Conservation (phyloP, 441 rosid species). For the Lagerstroemia fauriei region DNA sequence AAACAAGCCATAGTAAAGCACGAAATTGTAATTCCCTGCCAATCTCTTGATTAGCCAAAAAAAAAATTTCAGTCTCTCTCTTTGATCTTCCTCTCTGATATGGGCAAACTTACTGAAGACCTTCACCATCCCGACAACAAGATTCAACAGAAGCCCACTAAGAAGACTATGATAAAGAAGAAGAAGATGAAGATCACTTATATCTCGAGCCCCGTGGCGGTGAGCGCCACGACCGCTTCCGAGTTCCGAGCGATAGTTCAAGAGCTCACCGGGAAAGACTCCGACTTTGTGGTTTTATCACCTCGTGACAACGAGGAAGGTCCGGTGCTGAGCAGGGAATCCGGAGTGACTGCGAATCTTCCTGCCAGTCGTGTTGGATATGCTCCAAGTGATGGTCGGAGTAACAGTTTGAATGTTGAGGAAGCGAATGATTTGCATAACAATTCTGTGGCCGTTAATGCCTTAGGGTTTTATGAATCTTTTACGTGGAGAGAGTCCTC, state of each 20-base stretch:
- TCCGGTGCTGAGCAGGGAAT: background rate
- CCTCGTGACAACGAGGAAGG: background rate
- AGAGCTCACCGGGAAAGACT: conserved; percentile 47
- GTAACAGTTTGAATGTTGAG: background rate
- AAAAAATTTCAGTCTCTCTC: no score
- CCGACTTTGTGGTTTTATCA: conserved; percentile 13
- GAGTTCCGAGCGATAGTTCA: conserved; percentile 56
- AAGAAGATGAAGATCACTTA: conserved; percentile 44
- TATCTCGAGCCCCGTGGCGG: conserved; percentile 48
- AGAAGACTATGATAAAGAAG: conserved; percentile 16
- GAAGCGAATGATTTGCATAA: background rate
- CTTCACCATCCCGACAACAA: background rate
- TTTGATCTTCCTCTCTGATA: background rate
- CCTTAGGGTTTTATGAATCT: background rate
- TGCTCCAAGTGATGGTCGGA: no score
- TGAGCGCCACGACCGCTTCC: conserved; percentile 41
- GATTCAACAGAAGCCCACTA: conserved; percentile 3
- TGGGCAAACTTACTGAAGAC: background rate
- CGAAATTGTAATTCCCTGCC: no score
- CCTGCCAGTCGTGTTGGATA: background rate
- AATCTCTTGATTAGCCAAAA: no score
- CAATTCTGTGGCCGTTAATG: background rate
- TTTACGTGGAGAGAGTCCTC: background rate
- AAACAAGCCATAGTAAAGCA: no score
- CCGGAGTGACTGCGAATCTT: background rate